phyloP scores from a whole-genome alignment of 495 filamentous ascomycete genomes.

The Lophium mytilinum region DNA sequence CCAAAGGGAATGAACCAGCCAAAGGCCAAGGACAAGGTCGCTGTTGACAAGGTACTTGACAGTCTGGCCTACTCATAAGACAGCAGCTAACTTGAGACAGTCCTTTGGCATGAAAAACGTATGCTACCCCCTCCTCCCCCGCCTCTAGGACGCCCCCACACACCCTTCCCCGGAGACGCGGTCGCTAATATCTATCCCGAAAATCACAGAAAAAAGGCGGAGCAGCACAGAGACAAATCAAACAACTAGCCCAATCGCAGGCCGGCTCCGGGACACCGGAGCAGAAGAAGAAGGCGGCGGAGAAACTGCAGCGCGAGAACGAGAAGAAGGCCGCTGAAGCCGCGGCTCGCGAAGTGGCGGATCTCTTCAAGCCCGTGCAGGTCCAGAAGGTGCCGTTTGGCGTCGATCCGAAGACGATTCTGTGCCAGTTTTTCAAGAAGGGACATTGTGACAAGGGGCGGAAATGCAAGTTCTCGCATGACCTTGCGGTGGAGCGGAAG shows the following conservation, averaged over 20 bases:
- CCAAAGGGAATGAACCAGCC: conserved; percentile 75
- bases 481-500: conserved; percentile 81
- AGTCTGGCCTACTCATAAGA: neutral
- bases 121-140: conserved; percentile 26
- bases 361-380: conserved; percentile 91
- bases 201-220: conserved; percentile 74
- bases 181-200: conserved; percentile 7
- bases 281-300: conserved; percentile 81
- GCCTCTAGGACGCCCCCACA: conserved; percentile 3
- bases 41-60: conserved; percentile 67
- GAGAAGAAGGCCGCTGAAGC: conserved; percentile 84
- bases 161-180: conserved; percentile 3
- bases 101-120: conserved; percentile 99
- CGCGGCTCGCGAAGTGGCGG: conserved; percentile 66
- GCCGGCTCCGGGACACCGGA: conserved; percentile 66
- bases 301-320: conserved; percentile 72
- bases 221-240: conserved; percentile 80
- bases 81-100: conserved; percentile 29
- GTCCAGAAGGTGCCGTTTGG: conserved; percentile 95
- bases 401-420: conserved; percentile 96
- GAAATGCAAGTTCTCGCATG: conserved; percentile 97
- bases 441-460: conserved; percentile 91
- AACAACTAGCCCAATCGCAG: conserved; percentile 63
- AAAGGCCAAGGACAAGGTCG: conserved; percentile 62
- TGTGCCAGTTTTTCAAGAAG: conserved; percentile 94